Evolutionary conservation across 768 basidiomycete species (phyloP).

Genomic region (Boletus insuetus): DNA sequence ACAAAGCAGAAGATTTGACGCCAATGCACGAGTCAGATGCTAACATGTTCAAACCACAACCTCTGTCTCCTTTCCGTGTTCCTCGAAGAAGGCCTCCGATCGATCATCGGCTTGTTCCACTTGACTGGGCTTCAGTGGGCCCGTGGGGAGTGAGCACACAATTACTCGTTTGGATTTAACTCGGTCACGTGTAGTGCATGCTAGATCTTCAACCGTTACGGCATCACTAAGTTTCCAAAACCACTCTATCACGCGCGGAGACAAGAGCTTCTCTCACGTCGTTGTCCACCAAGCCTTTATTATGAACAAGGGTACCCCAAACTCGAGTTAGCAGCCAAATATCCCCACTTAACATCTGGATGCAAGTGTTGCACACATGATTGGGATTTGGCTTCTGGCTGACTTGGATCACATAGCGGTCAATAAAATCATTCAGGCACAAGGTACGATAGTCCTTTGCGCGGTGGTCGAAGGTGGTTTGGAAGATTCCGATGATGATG

Average conservation of each 20-base stretch:
- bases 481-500: constrained; percentile 31
- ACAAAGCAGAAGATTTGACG: constrained; percentile 33
- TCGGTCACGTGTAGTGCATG: background rate
- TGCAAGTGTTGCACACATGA: constrained; percentile 16
- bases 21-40: constrained; percentile 8
- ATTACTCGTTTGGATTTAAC: background rate
- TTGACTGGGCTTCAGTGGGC: constrained; percentile 12
- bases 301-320: constrained; percentile 25
- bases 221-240: constrained; percentile 21
- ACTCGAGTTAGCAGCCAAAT: constrained; percentile 26
- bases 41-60: background rate
- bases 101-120: constrained; percentile 19
- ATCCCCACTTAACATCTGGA: constrained; percentile 48
- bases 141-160: constrained; percentile 24
- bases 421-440: constrained; percentile 48
- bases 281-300: constrained; percentile 25
- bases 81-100: constrained; percentile 17
- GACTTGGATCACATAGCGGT: constrained; percentile 38
- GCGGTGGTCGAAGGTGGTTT: constrained; percentile 47
- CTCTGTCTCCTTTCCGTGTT: constrained; percentile 6
- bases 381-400: background rate
- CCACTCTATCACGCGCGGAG: constrained; percentile 21
- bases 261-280: constrained; percentile 17
- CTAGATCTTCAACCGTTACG: constrained; percentile 14
- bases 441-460: constrained; percentile 41